A percentile compares a stretch with the other conserved stretches of the same genome.
These are phyloP conservation scores for Mytilinidion resinicola DNA, from an alignment of 495 filamentous ascomycete species.

Conservation along the genomic window DNA sequence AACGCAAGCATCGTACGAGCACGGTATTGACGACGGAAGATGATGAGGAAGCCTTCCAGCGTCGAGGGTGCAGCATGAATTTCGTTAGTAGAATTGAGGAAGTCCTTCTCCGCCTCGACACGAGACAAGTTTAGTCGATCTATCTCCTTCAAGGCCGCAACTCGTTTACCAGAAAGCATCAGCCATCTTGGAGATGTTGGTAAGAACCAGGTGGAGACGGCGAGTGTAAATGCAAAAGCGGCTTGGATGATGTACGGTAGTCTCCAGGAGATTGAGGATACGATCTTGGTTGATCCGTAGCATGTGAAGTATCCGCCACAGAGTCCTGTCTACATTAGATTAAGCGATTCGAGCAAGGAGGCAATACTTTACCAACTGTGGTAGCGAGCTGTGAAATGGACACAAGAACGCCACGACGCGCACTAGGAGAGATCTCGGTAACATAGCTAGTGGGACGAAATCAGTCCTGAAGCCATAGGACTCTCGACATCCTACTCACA, in stretches of 20 bases:
- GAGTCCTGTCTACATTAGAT: neutral
- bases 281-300: constrained; percentile 25
- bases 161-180: constrained; percentile 35
- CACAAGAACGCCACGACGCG: constrained; percentile 17
- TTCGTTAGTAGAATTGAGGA: constrained; percentile 8
- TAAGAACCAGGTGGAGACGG: constrained; percentile 25
- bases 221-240: constrained; percentile 3
- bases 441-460: constrained; percentile 7
- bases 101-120: constrained; percentile 35
- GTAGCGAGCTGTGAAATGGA: constrained; percentile 23
- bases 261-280: constrained; percentile 25
- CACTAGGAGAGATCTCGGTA: constrained; percentile 26
- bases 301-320: constrained; percentile 29
- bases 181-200: constrained; percentile 49
- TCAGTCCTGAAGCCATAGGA: neutral
- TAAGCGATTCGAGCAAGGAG: neutral
- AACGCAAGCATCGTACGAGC: constrained; percentile 39
- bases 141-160: constrained; percentile 33
- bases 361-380: neutral
- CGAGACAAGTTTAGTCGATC: constrained; percentile 19
- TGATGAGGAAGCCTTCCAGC: constrained; percentile 21
- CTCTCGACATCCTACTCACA: constrained; percentile 4
- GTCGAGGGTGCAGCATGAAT: constrained; percentile 1
- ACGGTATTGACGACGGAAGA: constrained; percentile 28
- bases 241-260: constrained; percentile 24